phyloP scores from a whole-genome alignment of 495 filamentous ascomycete species.

The Penicillium odoratum region DNA sequence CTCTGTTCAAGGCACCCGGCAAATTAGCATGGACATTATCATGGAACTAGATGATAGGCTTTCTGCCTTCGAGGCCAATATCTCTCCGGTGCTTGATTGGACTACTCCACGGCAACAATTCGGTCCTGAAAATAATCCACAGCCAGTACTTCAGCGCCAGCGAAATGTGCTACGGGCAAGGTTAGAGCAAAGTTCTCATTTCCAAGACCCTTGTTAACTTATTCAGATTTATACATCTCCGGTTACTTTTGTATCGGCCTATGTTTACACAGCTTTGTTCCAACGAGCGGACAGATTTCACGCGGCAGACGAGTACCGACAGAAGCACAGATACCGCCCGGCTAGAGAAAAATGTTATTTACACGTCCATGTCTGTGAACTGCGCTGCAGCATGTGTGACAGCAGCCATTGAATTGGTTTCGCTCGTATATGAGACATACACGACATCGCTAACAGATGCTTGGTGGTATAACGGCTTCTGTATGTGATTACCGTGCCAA shows the following conservation, averaged over 20 bases:
- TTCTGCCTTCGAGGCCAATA: conserved; percentile 32
- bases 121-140: conserved; percentile 6
- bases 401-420: conserved; percentile 41
- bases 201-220: conserved; percentile 1
- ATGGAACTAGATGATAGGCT: conserved; percentile 44
- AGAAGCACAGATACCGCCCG: not conserved
- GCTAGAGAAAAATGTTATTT: conserved; percentile 29
- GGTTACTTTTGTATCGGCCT: conserved; percentile 47
- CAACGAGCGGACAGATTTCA: conserved; percentile 22
- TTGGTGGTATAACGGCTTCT: conserved; percentile 52
- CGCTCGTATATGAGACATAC: conserved; percentile 39
- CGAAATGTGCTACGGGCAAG: conserved; percentile 43
- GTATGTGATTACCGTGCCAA: conserved; percentile 23
- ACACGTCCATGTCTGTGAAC: conserved; percentile 36
- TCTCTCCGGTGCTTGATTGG: conserved; percentile 42
- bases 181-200: conserved; percentile 17
- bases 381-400: conserved; percentile 41
- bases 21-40: conserved; percentile 38
- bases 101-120: conserved; percentile 10
- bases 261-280: conserved; percentile 48
- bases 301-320: conserved; percentile 12
- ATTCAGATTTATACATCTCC: conserved; percentile 44
- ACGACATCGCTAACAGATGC: conserved; percentile 37
- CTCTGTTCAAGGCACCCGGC: conserved; percentile 12
- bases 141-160: conserved; percentile 34